phyloP scores from a whole-genome alignment of 2,329 filamentous ascomycete genomes.

The Venturia asperata region DNA sequence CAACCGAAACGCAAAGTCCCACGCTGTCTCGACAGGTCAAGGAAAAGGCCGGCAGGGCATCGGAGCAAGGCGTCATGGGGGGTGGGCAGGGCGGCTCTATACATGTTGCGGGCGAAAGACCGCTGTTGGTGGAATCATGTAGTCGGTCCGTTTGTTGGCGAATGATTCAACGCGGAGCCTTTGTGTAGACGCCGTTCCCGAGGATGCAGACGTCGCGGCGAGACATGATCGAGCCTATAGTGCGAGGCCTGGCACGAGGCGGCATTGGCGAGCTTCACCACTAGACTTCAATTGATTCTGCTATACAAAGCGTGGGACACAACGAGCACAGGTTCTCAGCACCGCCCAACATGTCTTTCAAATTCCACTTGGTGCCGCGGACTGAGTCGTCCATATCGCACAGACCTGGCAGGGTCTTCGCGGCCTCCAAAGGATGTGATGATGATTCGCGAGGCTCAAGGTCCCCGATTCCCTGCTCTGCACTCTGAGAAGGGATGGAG shows the following conservation, averaged over 20 bases:
- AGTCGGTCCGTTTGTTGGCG: slow-evolving; percentile 2
- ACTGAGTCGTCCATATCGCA: too few species aligned
- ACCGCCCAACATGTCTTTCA: too few species aligned
- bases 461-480: neutral
- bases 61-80: neutral
- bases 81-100: neutral
- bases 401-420: neutral
- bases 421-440: slow-evolving; percentile 1
- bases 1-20: neutral
- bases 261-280: neutral
- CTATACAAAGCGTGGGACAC: neutral
- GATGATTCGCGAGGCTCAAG: neutral
- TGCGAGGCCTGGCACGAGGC: too few species aligned
- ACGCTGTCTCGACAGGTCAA: neutral
- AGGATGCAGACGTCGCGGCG: neutral
- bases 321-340: too few species aligned
- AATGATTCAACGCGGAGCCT: neutral
- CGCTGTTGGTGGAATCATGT: slow-evolving; percentile 6
- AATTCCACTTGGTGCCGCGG: neutral
- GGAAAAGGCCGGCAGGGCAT: neutral
- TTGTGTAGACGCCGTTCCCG: neutral
- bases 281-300: neutral
- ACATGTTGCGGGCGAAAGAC: neutral
- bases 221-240: too few species aligned
- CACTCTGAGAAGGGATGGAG: neutral